These are phyloP conservation scores for Eremochloa ophiuroides DNA, from an alignment of 176 grass and related monocot species.

Conservation along the genomic window DNA sequence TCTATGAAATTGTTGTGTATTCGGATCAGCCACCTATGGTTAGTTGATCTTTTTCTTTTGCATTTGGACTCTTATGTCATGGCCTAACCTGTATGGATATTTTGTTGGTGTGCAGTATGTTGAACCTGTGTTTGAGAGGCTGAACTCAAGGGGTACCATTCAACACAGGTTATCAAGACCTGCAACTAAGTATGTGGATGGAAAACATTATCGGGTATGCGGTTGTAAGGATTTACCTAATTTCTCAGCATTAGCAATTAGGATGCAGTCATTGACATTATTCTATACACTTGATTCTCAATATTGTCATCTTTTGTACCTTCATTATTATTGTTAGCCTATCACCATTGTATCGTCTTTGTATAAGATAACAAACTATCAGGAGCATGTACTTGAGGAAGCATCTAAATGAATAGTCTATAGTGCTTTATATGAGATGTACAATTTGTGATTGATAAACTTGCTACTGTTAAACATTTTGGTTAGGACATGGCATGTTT, in stretches of 20 bases:
- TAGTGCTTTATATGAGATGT: conserved; percentile 7
- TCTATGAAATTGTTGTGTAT: conserved; percentile 91
- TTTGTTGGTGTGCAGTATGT: conserved; percentile 60
- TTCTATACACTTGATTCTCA: neutral
- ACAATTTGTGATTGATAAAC: neutral
- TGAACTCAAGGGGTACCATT: conserved; percentile 64
- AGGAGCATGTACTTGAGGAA: neutral
- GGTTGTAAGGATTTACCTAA: neutral
- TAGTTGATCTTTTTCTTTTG: conserved; percentile 36
- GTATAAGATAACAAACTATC: neutral
- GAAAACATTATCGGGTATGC: conserved; percentile 93
- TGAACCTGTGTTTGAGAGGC: conserved; percentile 83
- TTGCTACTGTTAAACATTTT: neutral
- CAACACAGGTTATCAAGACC: conserved; percentile 68
- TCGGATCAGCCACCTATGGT: conserved; percentile 87
- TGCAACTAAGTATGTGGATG: conserved; percentile 80
- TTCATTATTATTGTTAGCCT: neutral
- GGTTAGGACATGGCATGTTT: neutral
- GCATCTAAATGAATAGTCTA: neutral
- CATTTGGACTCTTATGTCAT: conserved; percentile 10
- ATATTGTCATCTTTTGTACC: neutral
- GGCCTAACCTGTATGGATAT: conserved; percentile 21
- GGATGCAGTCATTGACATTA: conserved; percentile 5
- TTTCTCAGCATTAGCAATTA: conserved; percentile 21
- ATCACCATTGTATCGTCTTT: conserved; percentile 8